Evolutionary conservation across 805 yeast species (phyloP).

Genomic region (Cyberlindnera misumaiensis): DNA sequence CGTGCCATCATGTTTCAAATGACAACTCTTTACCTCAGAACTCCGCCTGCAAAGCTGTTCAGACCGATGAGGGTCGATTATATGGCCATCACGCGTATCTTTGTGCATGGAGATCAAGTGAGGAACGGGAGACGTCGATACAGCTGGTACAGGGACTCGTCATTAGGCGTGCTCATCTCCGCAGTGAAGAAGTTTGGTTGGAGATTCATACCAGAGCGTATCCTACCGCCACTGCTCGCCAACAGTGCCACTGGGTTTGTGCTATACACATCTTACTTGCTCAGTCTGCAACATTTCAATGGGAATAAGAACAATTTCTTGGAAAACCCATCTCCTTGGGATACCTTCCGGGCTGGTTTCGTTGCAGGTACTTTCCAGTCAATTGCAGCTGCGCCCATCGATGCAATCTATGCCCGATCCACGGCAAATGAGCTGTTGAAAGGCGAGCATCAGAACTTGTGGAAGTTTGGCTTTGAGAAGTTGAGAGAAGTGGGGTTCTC

Average conservation of each 20-base stretch:
- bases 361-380: slow-evolving; percentile 84
- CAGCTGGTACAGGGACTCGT: slow-evolving; percentile 57
- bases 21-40: slow-evolving; percentile 70
- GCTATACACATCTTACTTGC: slow-evolving; percentile 74
- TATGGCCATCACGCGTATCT: slow-evolving; percentile 56
- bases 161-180: slow-evolving; percentile 62
- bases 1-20: slow-evolving; percentile 78
- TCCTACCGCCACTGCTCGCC: slow-evolving; percentile 82
- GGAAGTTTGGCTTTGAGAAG: slow-evolving; percentile 70
- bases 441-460: slow-evolving; percentile 62
- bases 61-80: slow-evolving; percentile 89
- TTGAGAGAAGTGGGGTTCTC: slow-evolving; percentile 65
- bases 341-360: slow-evolving; percentile 72
- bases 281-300: slow-evolving; percentile 37
- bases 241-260: slow-evolving; percentile 87
- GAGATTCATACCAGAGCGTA: slow-evolving; percentile 71
- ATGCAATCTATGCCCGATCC: slow-evolving; percentile 82
- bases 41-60: slow-evolving; percentile 75
- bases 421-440: slow-evolving; percentile 65
- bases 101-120: slow-evolving; percentile 34
- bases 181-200: slow-evolving; percentile 79
- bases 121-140: slow-evolving; percentile 29
- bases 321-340: slow-evolving; percentile 30
- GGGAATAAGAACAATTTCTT: slow-evolving; percentile 15
- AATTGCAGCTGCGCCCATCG: slow-evolving; percentile 89